Percentiles rank a stretch among this genome's conserved stretches.
Evolutionary conservation across 768 basidiomycete genomes (phyloP).

Genomic region (Lactifluus piperatus): DNA sequence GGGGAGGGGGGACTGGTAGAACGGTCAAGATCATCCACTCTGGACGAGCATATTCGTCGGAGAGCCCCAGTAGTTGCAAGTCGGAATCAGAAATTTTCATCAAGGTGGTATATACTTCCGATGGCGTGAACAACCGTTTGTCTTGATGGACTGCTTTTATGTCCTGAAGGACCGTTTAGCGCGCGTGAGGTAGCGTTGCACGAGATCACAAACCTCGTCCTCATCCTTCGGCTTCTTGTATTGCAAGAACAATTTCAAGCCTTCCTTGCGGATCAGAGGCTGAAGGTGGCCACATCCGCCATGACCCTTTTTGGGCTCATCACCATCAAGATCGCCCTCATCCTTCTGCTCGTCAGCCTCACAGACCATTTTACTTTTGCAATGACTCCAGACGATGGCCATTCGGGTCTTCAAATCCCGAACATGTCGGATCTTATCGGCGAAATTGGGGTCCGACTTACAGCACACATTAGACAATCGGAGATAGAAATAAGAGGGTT

Average conservation of each 20-base stretch:
- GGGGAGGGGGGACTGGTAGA: slow-evolving; percentile 94
- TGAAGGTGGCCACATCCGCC: slow-evolving; percentile 96
- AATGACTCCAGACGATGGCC: slow-evolving; percentile 77
- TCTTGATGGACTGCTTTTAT: slow-evolving; percentile 74
- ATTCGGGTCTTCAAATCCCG: slow-evolving; percentile 83
- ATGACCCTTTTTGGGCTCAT: slow-evolving; percentile 81
- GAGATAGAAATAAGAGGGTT: slow-evolving; percentile 44
- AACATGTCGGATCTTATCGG: slow-evolving; percentile 79
- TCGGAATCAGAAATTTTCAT: slow-evolving; percentile 92
- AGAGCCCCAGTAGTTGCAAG: slow-evolving; percentile 82
- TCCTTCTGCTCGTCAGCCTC: slow-evolving; percentile 85
- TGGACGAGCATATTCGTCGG: slow-evolving; percentile 91
- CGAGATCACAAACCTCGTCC: slow-evolving; percentile 57
- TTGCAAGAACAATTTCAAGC: slow-evolving; percentile 86
- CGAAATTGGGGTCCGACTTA: slow-evolving; percentile 80
- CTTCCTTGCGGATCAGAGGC: slow-evolving; percentile 88
- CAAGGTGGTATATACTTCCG: slow-evolving; percentile 88
- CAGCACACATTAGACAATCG: slow-evolving; percentile 23
- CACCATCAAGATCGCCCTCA: slow-evolving; percentile 60
- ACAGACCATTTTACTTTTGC: slow-evolving; percentile 85
- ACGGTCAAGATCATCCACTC: slow-evolving; percentile 99
- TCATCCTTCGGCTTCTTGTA: slow-evolving; percentile 95
- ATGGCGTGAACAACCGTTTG: slow-evolving; percentile 72
- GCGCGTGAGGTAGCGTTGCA: slow-evolving; percentile 9
- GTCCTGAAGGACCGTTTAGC: slow-evolving; percentile 39